These are phyloP conservation scores for Hawksworthiomyces lignivorus DNA, from an alignment of 2,329 filamentous ascomycete genomes.

Conservation along the genomic window DNA sequence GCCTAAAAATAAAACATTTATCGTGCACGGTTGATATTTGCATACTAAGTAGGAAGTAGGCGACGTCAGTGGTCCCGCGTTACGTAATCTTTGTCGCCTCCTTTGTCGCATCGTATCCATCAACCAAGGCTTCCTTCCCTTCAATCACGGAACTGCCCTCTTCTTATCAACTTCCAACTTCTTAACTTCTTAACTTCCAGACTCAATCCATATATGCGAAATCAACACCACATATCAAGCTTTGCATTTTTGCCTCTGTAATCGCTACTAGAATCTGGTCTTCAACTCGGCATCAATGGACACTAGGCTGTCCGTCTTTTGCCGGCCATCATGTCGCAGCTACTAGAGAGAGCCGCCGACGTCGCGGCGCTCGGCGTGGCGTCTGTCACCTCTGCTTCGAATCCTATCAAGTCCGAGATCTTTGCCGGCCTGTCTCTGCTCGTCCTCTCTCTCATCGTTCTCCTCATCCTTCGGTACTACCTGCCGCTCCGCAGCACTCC, in stretches of 20 bases:
- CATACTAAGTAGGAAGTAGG: too few relatives aligned
- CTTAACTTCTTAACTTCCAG: neutral
- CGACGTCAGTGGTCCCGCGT: too few relatives aligned
- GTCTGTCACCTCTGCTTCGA: neutral
- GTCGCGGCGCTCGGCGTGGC: neutral
- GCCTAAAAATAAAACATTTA: too few relatives aligned
- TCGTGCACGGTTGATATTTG: too few relatives aligned
- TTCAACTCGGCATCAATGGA: too few relatives aligned
- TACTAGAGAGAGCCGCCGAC: slow-evolving; percentile 7
- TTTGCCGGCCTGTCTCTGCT: slow-evolving; percentile 69
- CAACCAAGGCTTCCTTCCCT: neutral
- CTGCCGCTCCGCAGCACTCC: slow-evolving; percentile 86
- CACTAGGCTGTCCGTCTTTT: slow-evolving; percentile 2
- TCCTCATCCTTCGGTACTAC: slow-evolving; percentile 82
- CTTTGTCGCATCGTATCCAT: neutral
- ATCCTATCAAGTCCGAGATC: slow-evolving; percentile 66
- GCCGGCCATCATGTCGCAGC: slow-evolving; percentile 10
- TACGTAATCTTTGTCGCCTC: neutral
- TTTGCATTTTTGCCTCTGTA: too few relatives aligned
- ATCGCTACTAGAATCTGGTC: too few relatives aligned
- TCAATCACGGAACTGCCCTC: neutral
- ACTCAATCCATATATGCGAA: neutral
- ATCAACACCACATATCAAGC: too few relatives aligned
- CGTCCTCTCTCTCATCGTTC: slow-evolving; percentile 64
- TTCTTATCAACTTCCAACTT: neutral